These are phyloP conservation scores for Hyphopichia khmerensis DNA, from an alignment of 1,139 yeast genomes.

Conservation along the genomic window DNA sequence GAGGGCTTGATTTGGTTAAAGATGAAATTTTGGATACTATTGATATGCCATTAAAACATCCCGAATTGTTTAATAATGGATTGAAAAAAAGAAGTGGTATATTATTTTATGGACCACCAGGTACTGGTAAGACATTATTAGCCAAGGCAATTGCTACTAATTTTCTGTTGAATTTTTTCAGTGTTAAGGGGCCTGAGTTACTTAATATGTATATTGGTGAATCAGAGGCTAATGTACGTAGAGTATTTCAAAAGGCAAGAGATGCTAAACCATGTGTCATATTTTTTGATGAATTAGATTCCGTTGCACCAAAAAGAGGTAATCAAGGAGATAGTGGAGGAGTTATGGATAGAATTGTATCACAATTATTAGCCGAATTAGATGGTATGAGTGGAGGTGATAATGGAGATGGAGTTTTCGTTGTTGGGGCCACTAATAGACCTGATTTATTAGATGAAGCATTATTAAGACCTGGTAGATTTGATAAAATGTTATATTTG, in stretches of 20 bases:
- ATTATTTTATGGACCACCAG: slow-evolving; percentile 95
- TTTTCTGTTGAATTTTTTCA: slow-evolving; percentile 87
- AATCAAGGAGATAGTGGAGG: slow-evolving; percentile 99
- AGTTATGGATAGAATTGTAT: slow-evolving; percentile 96
- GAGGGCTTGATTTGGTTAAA: slow-evolving; percentile 85
- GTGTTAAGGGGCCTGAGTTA: slow-evolving; percentile 94
- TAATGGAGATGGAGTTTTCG: slow-evolving; percentile 80
- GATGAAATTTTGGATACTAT: slow-evolving; percentile 93
- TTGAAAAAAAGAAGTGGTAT: slow-evolving; percentile 93
- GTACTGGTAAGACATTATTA: slow-evolving; percentile 91
- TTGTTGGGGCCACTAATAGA: slow-evolving; percentile 95
- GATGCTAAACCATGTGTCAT: slow-evolving; percentile 98
- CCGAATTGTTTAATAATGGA: slow-evolving; percentile 83
- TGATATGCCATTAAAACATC: slow-evolving; percentile 92
- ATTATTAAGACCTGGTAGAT: slow-evolving; percentile 89
- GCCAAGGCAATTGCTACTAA: slow-evolving; percentile 97
- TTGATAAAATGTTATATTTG: slow-evolving; percentile 89
- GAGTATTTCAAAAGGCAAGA: slow-evolving; percentile 89
- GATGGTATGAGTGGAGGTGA: slow-evolving; percentile 89
- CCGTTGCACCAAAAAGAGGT: slow-evolving; percentile 97
- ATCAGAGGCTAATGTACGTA: slow-evolving; percentile 93
- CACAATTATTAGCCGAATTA: slow-evolving; percentile 88
- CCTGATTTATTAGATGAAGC: slow-evolving; percentile 96
- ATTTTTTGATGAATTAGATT: slow-evolving; percentile 94
- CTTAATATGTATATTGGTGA: slow-evolving; percentile 98